These are phyloP conservation scores for Chlamydomonas applanata DNA, from an alignment of 139 green algal genomes.

Conservation along the genomic window DNA sequence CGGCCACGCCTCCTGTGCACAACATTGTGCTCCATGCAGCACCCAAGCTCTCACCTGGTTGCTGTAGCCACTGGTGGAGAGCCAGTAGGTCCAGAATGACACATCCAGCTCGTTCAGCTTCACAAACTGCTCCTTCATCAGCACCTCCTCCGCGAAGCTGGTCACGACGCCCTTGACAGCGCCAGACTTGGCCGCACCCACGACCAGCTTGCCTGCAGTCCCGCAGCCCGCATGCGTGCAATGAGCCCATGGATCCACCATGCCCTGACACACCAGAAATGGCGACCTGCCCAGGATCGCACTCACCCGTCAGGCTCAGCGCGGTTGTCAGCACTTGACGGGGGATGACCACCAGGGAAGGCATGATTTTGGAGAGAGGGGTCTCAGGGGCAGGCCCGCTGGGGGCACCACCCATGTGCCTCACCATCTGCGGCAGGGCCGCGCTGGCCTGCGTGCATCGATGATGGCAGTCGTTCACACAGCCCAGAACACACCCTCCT, in stretches of 20 bases:
- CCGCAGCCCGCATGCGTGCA: background rate
- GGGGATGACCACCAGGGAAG: conserved; percentile 32
- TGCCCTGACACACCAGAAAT: background rate
- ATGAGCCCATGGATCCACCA: background rate
- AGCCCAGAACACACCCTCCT: no score
- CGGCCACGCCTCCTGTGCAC: no score
- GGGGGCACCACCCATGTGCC: no score
- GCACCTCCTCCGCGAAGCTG: conserved; percentile 33
- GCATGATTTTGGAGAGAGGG: conserved; percentile 43
- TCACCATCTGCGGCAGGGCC: no score
- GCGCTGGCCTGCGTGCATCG: no score
- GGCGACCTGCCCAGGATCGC: background rate
- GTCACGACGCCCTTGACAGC: conserved; percentile 30
- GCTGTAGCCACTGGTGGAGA: conserved; percentile 34
- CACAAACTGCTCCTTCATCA: conserved; percentile 34
- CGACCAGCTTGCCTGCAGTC: conserved; percentile 29
- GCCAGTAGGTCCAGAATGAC: conserved; percentile 45
- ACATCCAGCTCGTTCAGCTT: conserved; percentile 45
- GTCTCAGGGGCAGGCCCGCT: conserved; percentile 23
- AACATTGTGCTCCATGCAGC: no score
- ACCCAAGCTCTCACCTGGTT: conserved; percentile 10
- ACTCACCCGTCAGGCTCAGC: conserved; percentile 23
- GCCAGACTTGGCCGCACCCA: conserved; percentile 29
- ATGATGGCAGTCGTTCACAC: no score
- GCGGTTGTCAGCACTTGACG: conserved; percentile 29